These are phyloP conservation scores for Pharus latifolius DNA, from an alignment of 176 grass and related monocot genomes.

Conservation along the genomic window DNA sequence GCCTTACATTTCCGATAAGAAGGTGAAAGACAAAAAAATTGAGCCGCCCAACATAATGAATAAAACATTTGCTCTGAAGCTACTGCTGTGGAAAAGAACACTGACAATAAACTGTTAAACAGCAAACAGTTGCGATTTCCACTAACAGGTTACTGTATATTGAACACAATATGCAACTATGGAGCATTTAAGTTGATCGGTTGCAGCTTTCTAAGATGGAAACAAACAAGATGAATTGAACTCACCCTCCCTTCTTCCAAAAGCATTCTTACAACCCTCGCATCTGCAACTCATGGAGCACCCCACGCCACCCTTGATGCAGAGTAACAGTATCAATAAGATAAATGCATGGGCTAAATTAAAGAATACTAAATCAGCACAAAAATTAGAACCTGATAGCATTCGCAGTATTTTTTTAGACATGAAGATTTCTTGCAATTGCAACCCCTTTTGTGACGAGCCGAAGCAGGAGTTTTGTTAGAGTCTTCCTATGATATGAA, in stretches of 20 bases:
- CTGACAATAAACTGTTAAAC: no score
- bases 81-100: constrained; percentile 9
- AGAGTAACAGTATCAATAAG: constrained; percentile 35
- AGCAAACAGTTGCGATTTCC: no score
- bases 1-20: not conserved
- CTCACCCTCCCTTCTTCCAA: constrained; percentile 84
- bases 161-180: constrained; percentile 11
- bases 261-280: constrained; percentile 90
- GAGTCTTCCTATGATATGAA: constrained; percentile 46
- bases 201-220: not conserved
- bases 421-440: constrained; percentile 98
- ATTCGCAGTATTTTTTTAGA: constrained; percentile 98
- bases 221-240: constrained; percentile 21
- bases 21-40: not conserved
- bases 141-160: not conserved
- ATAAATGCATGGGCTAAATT: not conserved
- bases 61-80: not conserved
- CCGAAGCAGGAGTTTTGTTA: constrained; percentile 94
- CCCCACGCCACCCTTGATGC: constrained; percentile 77
- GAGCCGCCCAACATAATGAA: not conserved
- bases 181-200: constrained; percentile 2
- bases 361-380: constrained; percentile 10
- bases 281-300: constrained; percentile 91
- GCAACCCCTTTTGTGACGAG: constrained; percentile 95
- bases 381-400: constrained; percentile 67